Percentiles rank a stretch among this genome's conserved stretches.
Conservation (phyloP, 2,329 filamentous ascomycete species). For the Thermochaetoides dissita region DNA sequence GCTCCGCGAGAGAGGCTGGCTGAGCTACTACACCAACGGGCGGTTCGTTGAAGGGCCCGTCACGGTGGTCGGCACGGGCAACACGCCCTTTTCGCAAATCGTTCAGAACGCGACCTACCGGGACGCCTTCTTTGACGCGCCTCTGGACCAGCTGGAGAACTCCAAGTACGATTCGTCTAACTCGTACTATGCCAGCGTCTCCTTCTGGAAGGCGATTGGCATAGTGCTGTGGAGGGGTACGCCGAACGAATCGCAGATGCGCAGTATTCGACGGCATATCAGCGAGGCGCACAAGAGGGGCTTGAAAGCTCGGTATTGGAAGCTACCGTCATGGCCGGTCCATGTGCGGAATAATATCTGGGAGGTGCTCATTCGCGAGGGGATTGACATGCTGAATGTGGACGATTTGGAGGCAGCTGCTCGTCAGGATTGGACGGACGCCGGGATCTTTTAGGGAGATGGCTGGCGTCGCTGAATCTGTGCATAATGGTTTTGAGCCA, state of each 20-base stretch:
- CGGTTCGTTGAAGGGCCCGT: constrained; percentile 40
- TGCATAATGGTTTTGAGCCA: no score
- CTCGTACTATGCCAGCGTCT: constrained; percentile 52
- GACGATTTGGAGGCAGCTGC: constrained; percentile 41
- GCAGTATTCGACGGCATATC: constrained; percentile 31
- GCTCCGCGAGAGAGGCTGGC: constrained; percentile 43
- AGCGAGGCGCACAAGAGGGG: constrained; percentile 36
- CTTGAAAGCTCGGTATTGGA: constrained; percentile 47
- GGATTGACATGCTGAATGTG: constrained; percentile 46
- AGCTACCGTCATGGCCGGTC: constrained; percentile 42
- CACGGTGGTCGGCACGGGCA: constrained; percentile 57
- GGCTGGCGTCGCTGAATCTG: no score
- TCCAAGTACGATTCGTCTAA: constrained; percentile 35
- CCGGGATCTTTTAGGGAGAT: constrained; percentile 3
- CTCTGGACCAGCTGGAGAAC: constrained; percentile 30
- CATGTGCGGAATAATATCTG: constrained; percentile 41
- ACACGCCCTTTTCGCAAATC: constrained; percentile 43
- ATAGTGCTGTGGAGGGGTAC: constrained; percentile 27
- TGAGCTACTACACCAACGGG: constrained; percentile 38
- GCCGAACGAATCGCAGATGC: constrained; percentile 30
- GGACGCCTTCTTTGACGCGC: constrained; percentile 55
- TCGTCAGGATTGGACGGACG: constrained; percentile 24
- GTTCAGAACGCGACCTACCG: constrained; percentile 37
- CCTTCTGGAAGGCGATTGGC: constrained; percentile 41
- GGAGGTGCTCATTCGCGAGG: constrained; percentile 39